A percentile compares a stretch with the other conserved stretches of the same genome.
Conservation (phyloP, 2,329 filamentous ascomycete species). For the Penicillium sp. region DNA sequence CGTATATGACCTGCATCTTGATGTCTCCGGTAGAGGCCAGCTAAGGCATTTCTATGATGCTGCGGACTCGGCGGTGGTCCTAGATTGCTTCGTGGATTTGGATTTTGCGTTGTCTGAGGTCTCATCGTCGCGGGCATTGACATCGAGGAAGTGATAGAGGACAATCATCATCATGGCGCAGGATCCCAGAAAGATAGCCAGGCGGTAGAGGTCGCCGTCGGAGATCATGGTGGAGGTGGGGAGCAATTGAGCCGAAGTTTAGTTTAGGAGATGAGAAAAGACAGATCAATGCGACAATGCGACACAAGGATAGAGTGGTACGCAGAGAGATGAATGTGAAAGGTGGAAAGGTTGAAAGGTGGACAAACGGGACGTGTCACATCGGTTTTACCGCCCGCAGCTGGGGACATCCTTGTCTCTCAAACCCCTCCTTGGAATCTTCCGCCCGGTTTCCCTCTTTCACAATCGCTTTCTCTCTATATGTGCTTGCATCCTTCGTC, state of each 20-base stretch:
- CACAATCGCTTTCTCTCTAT: background rate
- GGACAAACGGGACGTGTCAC: background rate
- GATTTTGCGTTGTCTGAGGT: background rate
- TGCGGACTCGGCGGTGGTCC: conserved; percentile 7
- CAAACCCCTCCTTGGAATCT: background rate
- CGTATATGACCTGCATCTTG: background rate
- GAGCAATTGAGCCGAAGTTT: background rate
- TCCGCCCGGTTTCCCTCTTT: background rate
- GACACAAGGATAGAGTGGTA: background rate
- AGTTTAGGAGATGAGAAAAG: background rate
- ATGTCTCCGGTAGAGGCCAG: conserved; percentile 2
- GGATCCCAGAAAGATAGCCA: conserved; percentile 89
- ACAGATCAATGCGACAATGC: background rate
- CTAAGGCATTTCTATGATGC: conserved; percentile 1
- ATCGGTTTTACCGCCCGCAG: background rate
- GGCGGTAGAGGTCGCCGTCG: conserved; percentile 81
- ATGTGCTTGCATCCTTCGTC: conserved; percentile 6
- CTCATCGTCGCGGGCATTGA: conserved; percentile 67
- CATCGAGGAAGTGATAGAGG: conserved; percentile 91
- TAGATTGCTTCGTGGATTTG: conserved; percentile 10
- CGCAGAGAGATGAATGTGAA: background rate
- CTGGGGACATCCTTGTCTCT: background rate
- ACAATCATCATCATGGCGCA: conserved; percentile 89
- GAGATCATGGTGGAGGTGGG: conserved; percentile 71
- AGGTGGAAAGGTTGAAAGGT: background rate